Evolutionary conservation across 352 stramenopile species (phyloP), one percentile per base, ranked within the genome.

Genomic region (Globisporangium apiculatum): DNA sequence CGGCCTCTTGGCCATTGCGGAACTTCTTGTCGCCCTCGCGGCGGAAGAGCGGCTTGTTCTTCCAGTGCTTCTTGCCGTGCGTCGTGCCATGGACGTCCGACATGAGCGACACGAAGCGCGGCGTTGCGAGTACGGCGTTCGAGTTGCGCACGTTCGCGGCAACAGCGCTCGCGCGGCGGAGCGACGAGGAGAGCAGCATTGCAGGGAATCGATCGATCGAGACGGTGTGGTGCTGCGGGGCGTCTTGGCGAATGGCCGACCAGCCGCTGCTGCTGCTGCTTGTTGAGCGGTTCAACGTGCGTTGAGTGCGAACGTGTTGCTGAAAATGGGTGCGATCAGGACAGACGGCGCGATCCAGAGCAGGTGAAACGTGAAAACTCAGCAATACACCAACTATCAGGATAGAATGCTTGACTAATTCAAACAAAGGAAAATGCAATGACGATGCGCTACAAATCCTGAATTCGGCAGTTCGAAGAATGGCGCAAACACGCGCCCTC

Each of bases 31-130:
- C 95, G 54, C 96, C 94, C 55, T 97, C 91, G 61, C 94, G 92
- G 50, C 94, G 89, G 75, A 98, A 98, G 7, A 99, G 83, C 41
- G 96, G 96, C 69, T 98, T 98, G 80, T 98, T 98, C 64, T 95
- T 91, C 94, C 94, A 99, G 57, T 91, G 79, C 67, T 94, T 94
- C 68, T 91, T 90, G 70, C 84, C 84, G 71, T 94, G 84, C 6
- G 76, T 91, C 45, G 84, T 94, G 58, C 84, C 84, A 67, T 94
- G 84, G 10, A 94, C 84, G 65, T 94, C 84, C 71, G 84, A 91
- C 84, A 94, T 94, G 64, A 94, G 77, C 62, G 78, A 74, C 54
- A 55, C 56, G 53, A 66, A 67, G 53, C 74, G 74, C 40, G 64
- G 60, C 5, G 71, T 58, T 18, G 46, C 35, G 24, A 58, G 58